Percentiles rank a stretch among this genome's conserved stretches.
Conservation (phyloP, 148 eudicot species). For the Pouteria glomerata region DNA sequence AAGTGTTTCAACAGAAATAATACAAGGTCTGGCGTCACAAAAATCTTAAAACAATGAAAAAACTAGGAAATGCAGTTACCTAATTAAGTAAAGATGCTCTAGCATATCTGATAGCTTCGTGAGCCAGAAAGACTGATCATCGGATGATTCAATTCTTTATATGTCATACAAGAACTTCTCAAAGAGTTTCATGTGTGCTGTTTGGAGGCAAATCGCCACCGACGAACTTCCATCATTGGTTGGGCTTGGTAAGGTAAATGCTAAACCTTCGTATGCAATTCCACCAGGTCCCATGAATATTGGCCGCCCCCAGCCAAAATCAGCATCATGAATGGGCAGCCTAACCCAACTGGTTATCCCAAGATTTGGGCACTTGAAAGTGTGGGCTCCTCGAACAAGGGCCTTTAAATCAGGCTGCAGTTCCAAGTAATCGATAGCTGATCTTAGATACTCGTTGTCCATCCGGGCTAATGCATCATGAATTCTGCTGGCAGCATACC, state of each 20-base stretch:
- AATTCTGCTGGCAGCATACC: conserved; percentile 37
- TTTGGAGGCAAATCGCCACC: conserved; percentile 35
- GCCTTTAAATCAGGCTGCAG: conserved; percentile 41
- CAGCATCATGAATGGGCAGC: conserved; percentile 44
- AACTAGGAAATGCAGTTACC: not conserved
- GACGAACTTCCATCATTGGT: conserved; percentile 42
- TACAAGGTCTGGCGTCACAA: not conserved
- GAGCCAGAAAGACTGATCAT: too few species aligned
- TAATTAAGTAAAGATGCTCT: not conserved
- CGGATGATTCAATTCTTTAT: too few species aligned
- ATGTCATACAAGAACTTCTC: conserved; percentile 38
- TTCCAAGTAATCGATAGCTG: conserved; percentile 42
- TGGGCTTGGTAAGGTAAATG: conserved; percentile 39
- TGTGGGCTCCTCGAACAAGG: conserved; percentile 35
- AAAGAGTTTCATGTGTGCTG: conserved; percentile 44
- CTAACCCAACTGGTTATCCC: conserved; percentile 37
- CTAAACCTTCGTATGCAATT: conserved; percentile 42
- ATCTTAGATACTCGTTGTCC: conserved; percentile 36
- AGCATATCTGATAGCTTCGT: not conserved
- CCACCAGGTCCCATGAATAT: conserved; percentile 41
- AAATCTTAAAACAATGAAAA: not conserved
- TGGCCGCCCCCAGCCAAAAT: conserved; percentile 44
- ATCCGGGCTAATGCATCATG: conserved; percentile 38
- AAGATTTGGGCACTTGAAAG: conserved; percentile 41
- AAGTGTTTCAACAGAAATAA: not conserved